A percentile compares a stretch with the other conserved stretches of the same genome.
Evolutionary conservation across 1,139 yeast genomes (phyloP).

Genomic region (Candida sanyaensis): DNA sequence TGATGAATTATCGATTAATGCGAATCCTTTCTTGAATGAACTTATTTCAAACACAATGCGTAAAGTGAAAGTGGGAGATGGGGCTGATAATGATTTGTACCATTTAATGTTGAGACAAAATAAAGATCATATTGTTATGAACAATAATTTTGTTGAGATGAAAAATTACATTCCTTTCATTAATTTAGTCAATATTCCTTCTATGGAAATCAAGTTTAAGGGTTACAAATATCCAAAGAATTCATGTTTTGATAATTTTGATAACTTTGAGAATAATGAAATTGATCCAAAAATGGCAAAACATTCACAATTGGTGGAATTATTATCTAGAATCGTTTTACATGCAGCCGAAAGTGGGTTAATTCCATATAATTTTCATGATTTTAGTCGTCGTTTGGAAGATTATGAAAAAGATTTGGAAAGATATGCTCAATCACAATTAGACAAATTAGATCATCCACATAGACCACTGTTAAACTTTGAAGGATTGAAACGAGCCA

Average conservation of each 20-base stretch:
- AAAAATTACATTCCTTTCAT: constrained; percentile 74
- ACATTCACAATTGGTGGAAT: constrained; percentile 59
- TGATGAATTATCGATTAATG: constrained; percentile 52
- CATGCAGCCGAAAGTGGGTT: constrained; percentile 72
- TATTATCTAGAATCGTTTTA: constrained; percentile 55
- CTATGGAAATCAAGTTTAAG: constrained; percentile 57
- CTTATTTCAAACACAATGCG: constrained; percentile 43
- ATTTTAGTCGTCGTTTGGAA: constrained; percentile 48
- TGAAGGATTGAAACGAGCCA: constrained; percentile 25
- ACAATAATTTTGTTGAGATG: constrained; percentile 47
- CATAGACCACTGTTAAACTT: constrained; percentile 30
- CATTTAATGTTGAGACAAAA: constrained; percentile 21
- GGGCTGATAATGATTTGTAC: constrained; percentile 23
- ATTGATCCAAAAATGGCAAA: constrained; percentile 60
- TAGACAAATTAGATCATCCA: constrained; percentile 10
- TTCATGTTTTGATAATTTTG: constrained; percentile 69
- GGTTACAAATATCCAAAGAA: constrained; percentile 53
- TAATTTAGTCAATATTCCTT: constrained; percentile 67
- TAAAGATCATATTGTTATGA: constrained; percentile 26
- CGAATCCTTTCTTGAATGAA: constrained; percentile 66
- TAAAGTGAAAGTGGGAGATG: constrained; percentile 26
- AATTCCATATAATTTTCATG: constrained; percentile 65
- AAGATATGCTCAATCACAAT: constrained; percentile 16
- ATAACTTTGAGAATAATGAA: constrained; percentile 45
- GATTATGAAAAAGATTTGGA: constrained; percentile 50